A percentile compares a stretch with the other conserved stretches of the same genome.
Conservation (phyloP, 768 basidiomycete genomes). For the Kockovaella imperatae region DNA sequence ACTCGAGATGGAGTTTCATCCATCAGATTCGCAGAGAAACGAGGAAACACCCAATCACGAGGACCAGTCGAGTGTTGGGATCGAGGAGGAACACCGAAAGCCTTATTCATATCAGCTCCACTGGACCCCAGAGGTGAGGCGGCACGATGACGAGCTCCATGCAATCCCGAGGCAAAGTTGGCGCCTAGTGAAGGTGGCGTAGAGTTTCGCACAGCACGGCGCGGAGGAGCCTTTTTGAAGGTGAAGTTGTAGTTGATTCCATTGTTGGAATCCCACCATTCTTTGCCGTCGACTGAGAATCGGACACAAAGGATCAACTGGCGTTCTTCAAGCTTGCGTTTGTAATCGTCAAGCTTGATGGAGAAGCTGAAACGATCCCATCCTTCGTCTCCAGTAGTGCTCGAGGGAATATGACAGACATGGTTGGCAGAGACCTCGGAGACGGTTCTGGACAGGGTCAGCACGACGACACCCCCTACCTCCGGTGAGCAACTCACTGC, state of each 20-base stretch:
- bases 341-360: conserved; percentile 44
- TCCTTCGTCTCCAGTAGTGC: conserved; percentile 42
- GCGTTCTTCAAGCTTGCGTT: conserved; percentile 41
- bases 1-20: conserved; percentile 10
- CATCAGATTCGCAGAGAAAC: conserved; percentile 5
- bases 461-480: not conserved
- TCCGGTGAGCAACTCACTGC: conserved; percentile 51
- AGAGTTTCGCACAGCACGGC: conserved; percentile 16
- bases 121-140: too few relatives aligned
- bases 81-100: conserved; percentile 17
- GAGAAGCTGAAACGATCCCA: conserved; percentile 44
- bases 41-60: conserved; percentile 31
- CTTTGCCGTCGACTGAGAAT: conserved; percentile 39
- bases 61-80: conserved; percentile 12
- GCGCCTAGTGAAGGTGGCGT: conserved; percentile 12
- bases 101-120: conserved; percentile 17
- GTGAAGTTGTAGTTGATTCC: conserved; percentile 43
- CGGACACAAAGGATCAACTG: conserved; percentile 41
- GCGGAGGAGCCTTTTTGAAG: conserved; percentile 32
- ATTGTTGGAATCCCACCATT: conserved; percentile 45
- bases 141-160: conserved; percentile 22
- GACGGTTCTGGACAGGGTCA: conserved; percentile 33
- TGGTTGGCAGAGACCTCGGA: conserved; percentile 42
- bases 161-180: conserved; percentile 8
- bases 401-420: conserved; percentile 36